A percentile compares a stretch with the other conserved stretches of the same genome.
Conservation (phyloP, 1,139 yeast genomes). For the Lodderomyces metapsilosis region DNA sequence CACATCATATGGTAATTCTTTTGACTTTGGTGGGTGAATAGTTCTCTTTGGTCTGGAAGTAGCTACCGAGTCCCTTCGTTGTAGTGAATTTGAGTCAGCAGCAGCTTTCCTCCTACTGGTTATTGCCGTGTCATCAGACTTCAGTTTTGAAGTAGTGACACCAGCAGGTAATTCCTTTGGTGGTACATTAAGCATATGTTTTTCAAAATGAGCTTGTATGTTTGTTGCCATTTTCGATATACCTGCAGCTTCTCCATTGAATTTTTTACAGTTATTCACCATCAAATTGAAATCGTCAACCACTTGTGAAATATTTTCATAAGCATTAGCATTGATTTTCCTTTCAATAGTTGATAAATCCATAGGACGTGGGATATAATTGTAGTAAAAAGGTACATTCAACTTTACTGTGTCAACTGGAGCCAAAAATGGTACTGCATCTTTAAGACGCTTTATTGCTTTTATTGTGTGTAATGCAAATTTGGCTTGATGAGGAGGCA, state of each 20-base stretch:
- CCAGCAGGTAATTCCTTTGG: slow-evolving; percentile 58
- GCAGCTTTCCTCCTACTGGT: slow-evolving; percentile 44
- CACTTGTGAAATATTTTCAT: slow-evolving; percentile 66
- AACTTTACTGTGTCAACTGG: slow-evolving; percentile 91
- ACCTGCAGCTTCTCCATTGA: slow-evolving; percentile 81
- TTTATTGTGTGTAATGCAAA: slow-evolving; percentile 66
- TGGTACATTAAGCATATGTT: slow-evolving; percentile 92
- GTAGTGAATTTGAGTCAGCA: slow-evolving; percentile 3
- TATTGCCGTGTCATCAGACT: slow-evolving; percentile 13
- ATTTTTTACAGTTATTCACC: slow-evolving; percentile 76
- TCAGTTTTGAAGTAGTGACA: not conserved
- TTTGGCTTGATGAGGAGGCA: slow-evolving; percentile 83
- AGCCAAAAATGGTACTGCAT: slow-evolving; percentile 82
- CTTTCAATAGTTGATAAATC: slow-evolving; percentile 88
- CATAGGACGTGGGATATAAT: slow-evolving; percentile 86
- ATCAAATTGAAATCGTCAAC: slow-evolving; percentile 81
- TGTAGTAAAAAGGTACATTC: slow-evolving; percentile 88
- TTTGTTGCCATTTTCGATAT: slow-evolving; percentile 91
- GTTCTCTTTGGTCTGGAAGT: slow-evolving; percentile 85
- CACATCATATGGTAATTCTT: slow-evolving; percentile 86
- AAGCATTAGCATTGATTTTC: slow-evolving; percentile 68
- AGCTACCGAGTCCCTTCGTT: slow-evolving; percentile 39
- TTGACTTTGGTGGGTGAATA: slow-evolving; percentile 94
- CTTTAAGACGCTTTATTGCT: slow-evolving; percentile 86
- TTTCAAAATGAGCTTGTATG: slow-evolving; percentile 88